A percentile compares a stretch with the other conserved stretches of the same genome.
Conservation (phyloP, 1,284 basidiomycete genomes). For the Ceratobasidium theobromae region DNA sequence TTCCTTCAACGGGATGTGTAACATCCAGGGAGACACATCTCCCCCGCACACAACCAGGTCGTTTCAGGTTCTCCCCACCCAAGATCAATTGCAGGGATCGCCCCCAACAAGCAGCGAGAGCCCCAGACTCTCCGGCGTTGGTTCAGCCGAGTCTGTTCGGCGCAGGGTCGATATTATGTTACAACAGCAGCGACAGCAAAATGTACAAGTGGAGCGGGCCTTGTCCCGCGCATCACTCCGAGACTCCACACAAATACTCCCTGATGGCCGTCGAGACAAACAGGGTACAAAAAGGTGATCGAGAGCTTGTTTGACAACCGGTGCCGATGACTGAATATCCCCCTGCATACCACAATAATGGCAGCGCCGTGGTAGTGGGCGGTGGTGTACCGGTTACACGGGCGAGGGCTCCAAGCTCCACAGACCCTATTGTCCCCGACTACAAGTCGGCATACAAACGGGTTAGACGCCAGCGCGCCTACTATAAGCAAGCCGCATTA, state of each 20-base stretch:
- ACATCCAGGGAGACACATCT: neutral
- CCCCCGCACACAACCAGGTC: neutral
- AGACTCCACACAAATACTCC: neutral
- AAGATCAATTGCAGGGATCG: neutral
- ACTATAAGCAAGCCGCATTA: neutral
- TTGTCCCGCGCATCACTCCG: neutral
- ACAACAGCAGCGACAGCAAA: constrained; percentile 3
- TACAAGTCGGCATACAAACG: constrained; percentile 26
- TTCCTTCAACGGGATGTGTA: neutral
- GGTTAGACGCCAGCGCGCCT: constrained; percentile 3
- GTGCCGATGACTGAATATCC: neutral
- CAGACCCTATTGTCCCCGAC: no score
- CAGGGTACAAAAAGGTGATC: constrained; percentile 3
- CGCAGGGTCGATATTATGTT: constrained; percentile 1
- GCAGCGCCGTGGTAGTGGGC: neutral
- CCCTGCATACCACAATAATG: no score
- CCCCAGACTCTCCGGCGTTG: neutral
- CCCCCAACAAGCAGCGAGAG: neutral
- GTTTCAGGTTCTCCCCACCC: neutral
- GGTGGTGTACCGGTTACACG: neutral
- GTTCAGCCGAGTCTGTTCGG: neutral
- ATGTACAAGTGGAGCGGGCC: neutral
- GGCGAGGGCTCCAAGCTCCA: neutral
- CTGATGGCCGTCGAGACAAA: constrained; percentile 13
- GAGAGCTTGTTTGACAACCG: neutral